phyloP scores from a whole-genome alignment of 2,329 filamentous ascomycete genomes.

The Arthrobotrys sphaeroides region DNA sequence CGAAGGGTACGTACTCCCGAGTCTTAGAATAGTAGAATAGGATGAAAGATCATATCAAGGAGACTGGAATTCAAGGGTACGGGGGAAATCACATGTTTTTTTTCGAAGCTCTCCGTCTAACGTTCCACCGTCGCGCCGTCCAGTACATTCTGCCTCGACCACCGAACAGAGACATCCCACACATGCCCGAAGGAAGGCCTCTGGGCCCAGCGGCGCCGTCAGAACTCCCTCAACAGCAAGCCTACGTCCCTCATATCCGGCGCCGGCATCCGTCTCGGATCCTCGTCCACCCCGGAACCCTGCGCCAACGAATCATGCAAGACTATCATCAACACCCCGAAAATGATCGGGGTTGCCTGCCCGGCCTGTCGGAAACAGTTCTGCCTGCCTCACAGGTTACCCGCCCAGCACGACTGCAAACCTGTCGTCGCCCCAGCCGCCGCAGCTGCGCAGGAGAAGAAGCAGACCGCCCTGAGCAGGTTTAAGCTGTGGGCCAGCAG shows the following conservation, averaged over 20 bases:
- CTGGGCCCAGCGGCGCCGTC: slow-evolving; percentile 68
- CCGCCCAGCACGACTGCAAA: slow-evolving; percentile 74
- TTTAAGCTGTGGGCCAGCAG: slow-evolving; percentile 72
- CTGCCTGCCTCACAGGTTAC: slow-evolving; percentile 66
- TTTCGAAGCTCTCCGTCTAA: too few relatives aligned
- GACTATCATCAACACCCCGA: slow-evolving; percentile 66
- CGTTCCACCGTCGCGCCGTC: too few relatives aligned
- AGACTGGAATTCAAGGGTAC: too few relatives aligned
- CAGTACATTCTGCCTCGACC: slow-evolving; percentile 89
- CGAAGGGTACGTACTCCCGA: slow-evolving; percentile 65
- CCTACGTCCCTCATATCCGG: slow-evolving; percentile 42
- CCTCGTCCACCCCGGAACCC: slow-evolving; percentile 62
- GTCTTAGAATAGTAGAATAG: neutral
- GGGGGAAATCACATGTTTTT: too few relatives aligned
- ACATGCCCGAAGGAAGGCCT: slow-evolving; percentile 71
- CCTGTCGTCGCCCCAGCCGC: slow-evolving; percentile 57
- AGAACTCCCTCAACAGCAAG: slow-evolving; percentile 58
- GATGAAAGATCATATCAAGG: too few relatives aligned
- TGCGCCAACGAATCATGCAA: slow-evolving; percentile 66
- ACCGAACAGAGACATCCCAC: slow-evolving; percentile 86
- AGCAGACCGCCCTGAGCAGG: slow-evolving; percentile 77
- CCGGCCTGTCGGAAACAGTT: slow-evolving; percentile 65
- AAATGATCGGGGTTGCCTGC: slow-evolving; percentile 66
- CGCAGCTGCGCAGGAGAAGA: slow-evolving; percentile 68
- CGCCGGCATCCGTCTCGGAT: slow-evolving; percentile 68